These are phyloP conservation scores for Darksidea phi DNA, from an alignment of 495 filamentous ascomycete species.

Conservation along the genomic window DNA sequence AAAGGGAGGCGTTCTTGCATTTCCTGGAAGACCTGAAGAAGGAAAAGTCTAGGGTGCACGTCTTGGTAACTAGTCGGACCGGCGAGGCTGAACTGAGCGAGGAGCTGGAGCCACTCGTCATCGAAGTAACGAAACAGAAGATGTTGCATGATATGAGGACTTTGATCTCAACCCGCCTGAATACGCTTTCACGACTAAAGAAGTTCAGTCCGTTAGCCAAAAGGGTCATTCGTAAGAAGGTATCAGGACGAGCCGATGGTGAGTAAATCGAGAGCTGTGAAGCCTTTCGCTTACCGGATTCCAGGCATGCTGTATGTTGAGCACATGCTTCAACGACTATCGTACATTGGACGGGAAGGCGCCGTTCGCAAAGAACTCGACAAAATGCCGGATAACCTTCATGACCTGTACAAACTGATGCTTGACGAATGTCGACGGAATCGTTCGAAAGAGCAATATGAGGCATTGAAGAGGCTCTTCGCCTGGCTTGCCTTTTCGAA, in stretches of 20 bases:
- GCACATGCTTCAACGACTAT: slow-evolving; percentile 29
- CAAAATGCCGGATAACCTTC: slow-evolving; percentile 19
- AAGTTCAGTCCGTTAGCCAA: slow-evolving; percentile 15
- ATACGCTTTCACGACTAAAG: slow-evolving; percentile 15
- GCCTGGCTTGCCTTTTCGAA: slow-evolving; percentile 32
- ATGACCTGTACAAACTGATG: slow-evolving; percentile 28
- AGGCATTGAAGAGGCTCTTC: slow-evolving; percentile 25
- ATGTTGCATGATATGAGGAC: slow-evolving; percentile 24
- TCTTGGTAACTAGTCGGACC: neutral
- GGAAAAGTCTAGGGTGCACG: neutral
- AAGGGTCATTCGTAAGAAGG: neutral
- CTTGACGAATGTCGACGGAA: slow-evolving; percentile 26
- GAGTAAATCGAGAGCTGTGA: neutral
- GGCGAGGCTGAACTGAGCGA: neutral
- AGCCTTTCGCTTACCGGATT: neutral
- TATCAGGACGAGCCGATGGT: neutral
- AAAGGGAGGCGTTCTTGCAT: neutral
- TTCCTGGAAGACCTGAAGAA: neutral
- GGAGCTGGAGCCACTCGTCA: neutral
- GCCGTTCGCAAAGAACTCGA: slow-evolving; percentile 27
- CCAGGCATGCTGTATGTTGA: slow-evolving; percentile 35
- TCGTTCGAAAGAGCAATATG: slow-evolving; percentile 13
- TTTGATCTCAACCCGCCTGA: slow-evolving; percentile 24
- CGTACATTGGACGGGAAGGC: slow-evolving; percentile 30
- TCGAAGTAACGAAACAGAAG: slow-evolving; percentile 23